phyloP scores from a whole-genome alignment of 306 rosid species.

The Parietaria judaica region DNA sequence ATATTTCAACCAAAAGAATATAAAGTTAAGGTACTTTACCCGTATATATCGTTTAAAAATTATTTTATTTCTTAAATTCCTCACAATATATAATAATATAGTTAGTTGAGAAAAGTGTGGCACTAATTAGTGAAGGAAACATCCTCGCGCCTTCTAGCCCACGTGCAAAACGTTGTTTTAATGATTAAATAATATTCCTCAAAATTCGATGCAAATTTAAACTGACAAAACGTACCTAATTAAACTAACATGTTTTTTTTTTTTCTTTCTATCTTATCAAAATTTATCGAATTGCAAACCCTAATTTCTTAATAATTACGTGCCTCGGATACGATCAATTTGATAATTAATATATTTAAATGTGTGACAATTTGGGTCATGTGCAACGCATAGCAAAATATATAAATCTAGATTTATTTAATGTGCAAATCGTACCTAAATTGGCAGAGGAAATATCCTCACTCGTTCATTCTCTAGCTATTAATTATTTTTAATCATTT shows the following conservation, averaged over 20 bases:
- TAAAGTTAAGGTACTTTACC: too few relatives aligned
- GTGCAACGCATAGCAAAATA: conserved; percentile 28
- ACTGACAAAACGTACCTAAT: conserved; percentile 4
- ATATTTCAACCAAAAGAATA: too few relatives aligned
- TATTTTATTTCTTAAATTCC: background rate
- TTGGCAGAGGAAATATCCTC: conserved; percentile 23
- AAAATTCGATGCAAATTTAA: background rate
- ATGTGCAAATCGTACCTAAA: background rate
- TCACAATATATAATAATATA: background rate
- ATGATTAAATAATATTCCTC: background rate
- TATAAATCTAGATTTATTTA: background rate
- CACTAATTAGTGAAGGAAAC: conserved; percentile 12
- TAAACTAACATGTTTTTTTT: conserved; percentile 10
- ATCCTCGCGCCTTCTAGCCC: conserved; percentile 13
- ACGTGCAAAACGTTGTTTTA: conserved; percentile 25
- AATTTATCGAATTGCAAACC: background rate
- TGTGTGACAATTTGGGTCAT: conserved; percentile 14
- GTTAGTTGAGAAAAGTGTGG: background rate
- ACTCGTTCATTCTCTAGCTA: conserved; percentile 7
- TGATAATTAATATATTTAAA: conserved; percentile 2
- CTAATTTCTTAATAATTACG: background rate
- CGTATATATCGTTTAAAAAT: background rate
- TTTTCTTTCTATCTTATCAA: background rate
- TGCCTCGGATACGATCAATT: conserved; percentile 6
- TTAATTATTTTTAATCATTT: background rate